Evolutionary conservation across 257 asterid species (phyloP), one percentile per base, ranked within the genome.

Genomic region (Eustoma russellianum): DNA sequence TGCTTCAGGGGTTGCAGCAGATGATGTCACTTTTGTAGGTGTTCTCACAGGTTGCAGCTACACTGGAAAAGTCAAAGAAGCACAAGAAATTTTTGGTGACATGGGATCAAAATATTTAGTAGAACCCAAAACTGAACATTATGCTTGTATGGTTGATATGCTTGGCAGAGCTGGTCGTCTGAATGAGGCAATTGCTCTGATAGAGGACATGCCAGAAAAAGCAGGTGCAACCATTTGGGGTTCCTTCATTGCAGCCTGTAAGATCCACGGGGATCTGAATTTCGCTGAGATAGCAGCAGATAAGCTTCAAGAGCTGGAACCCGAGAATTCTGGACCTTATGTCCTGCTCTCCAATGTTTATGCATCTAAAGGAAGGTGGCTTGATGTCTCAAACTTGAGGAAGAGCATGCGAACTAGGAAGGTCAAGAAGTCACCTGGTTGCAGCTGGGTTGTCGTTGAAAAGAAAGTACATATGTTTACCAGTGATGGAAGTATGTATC

Each of bases 381-480:
- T 58, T 13, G 81, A 88, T 63, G 88, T 71, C 16, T 85, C 85
- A 14, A 70, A 48, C 48, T 41, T 79, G 60, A 77, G 94, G 83
- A 78, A 61, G 55, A 65, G 28, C 24, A 77, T 84, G 93, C 74
- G 67, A 62, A 53, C 61, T 35, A 70, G 77, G 65, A 77, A 76
- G 63, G 78, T 88, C 60, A 79, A 49, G 45, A 84, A 84, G 66
- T 50, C 61, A 19, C 90, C 94, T 10, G 96, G 94, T 41, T 82
- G 87, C 66, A 88, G 94, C 71, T 87, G 96, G 96, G 80, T 87
- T 18, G 93, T 75, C 75, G 74, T 80, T 46, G 87, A 78, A 11
- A 88, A 76, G 70, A 72, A 66, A 57, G 93, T 88, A 38, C 87
- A 84, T 56, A 64, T 76, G 79, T 88, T 84, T 69, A 72, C 78